A percentile compares a stretch with the other conserved stretches of the same genome.
These are phyloP conservation scores for Rugosomyces carneus DNA, from an alignment of 1,284 basidiomycete species.

Conservation along the genomic window DNA sequence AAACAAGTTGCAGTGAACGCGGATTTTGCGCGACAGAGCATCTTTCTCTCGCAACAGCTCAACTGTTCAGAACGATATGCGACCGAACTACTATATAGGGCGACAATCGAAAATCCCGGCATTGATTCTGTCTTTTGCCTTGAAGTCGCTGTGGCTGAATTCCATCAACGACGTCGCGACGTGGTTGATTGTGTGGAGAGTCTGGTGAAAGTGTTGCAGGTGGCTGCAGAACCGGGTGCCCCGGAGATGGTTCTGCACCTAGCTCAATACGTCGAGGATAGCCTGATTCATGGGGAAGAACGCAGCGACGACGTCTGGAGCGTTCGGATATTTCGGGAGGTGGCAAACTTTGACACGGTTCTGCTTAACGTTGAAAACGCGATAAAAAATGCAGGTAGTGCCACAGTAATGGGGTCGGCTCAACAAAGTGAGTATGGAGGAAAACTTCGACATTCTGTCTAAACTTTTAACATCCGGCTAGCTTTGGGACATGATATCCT, in stretches of 20 bases:
- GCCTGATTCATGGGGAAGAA: slow-evolving; percentile 38
- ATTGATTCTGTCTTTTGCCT: slow-evolving; percentile 47
- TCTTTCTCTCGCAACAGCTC: slow-evolving; percentile 73
- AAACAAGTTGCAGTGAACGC: slow-evolving; percentile 59
- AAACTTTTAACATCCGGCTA: slow-evolving; percentile 12
- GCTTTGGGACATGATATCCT: slow-evolving; percentile 62
- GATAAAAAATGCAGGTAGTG: slow-evolving; percentile 57
- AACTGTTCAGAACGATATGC: slow-evolving; percentile 72
- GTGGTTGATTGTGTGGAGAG: slow-evolving; percentile 58
- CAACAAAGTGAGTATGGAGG: slow-evolving; percentile 36
- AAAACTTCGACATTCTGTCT: not conserved
- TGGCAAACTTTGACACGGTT: slow-evolving; percentile 50
- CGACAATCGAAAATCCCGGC: slow-evolving; percentile 61
- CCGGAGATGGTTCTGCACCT: slow-evolving; percentile 43
- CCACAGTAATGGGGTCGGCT: slow-evolving; percentile 47
- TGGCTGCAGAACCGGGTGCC: slow-evolving; percentile 33
- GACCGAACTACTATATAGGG: slow-evolving; percentile 60
- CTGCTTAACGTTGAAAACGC: slow-evolving; percentile 50
- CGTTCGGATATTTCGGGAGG: slow-evolving; percentile 53
- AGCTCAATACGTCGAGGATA: slow-evolving; percentile 45
- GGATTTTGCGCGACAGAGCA: slow-evolving; percentile 68
- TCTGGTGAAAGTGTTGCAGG: slow-evolving; percentile 36
- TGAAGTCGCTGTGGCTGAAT: slow-evolving; percentile 60
- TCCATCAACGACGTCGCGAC: slow-evolving; percentile 60
- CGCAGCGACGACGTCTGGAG: slow-evolving; percentile 38